phyloP scores from a whole-genome alignment of 139 green algal species.

The Protoeuglena noctilucae region DNA sequence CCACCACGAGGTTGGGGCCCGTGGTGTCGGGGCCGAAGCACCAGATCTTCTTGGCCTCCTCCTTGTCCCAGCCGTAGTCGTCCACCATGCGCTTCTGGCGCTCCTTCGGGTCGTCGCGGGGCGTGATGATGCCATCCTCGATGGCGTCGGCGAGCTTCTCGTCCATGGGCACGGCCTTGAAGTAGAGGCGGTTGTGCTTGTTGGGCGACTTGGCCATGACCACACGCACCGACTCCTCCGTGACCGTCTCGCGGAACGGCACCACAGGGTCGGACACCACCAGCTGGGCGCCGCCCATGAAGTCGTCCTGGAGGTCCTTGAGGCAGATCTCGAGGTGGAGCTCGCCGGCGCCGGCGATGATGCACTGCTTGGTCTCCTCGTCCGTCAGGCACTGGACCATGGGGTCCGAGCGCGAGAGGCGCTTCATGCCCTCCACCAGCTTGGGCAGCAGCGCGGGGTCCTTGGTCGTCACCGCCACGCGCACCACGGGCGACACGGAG shows the following conservation, averaged over 20 bases:
- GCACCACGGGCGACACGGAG: constrained; percentile 75
- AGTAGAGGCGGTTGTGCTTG: constrained; percentile 99
- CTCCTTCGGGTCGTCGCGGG: constrained; percentile 46
- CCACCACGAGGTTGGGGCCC: constrained; percentile 91
- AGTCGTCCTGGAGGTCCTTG: constrained; percentile 98
- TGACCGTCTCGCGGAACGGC: constrained; percentile 93
- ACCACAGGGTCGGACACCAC: constrained; percentile 89
- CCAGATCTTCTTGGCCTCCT: constrained; percentile 99
- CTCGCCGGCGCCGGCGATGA: constrained; percentile 89
- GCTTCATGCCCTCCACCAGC: constrained; percentile 97
- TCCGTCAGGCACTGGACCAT: constrained; percentile 92
- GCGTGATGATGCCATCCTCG: constrained; percentile 67
- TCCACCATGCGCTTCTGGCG: constrained; percentile 76
- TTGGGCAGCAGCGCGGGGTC: constrained; percentile 91
- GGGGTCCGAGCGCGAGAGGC: constrained; percentile 90
- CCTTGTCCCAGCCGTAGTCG: constrained; percentile 98
- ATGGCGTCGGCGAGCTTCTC: constrained; percentile 94
- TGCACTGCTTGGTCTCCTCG: constrained; percentile 99
- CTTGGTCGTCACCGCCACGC: constrained; percentile 88
- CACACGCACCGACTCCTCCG: constrained; percentile 58
- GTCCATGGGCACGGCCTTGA: constrained; percentile 70
- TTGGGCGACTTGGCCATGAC: constrained; percentile 99
- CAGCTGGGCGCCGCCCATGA: constrained; percentile 96
- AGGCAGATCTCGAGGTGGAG: constrained; percentile 98
- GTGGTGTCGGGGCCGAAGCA: constrained; percentile 96